phyloP scores from a whole-genome alignment of 1,284 basidiomycete genomes.

The Chondrostereum purpureum region DNA sequence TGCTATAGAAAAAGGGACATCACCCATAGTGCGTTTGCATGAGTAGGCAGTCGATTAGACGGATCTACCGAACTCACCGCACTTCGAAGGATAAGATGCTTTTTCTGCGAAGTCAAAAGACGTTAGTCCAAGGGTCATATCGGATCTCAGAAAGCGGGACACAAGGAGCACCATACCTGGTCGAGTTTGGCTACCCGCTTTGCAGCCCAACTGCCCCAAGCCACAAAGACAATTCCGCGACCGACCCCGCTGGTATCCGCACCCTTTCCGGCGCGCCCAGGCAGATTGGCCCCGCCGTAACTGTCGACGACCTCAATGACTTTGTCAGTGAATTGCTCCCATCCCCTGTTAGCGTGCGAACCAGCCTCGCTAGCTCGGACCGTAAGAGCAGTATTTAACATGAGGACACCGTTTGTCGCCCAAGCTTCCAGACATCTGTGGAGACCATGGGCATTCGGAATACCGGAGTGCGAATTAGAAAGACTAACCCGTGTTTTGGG shows the following conservation, averaged over 20 bases:
- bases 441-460: constrained; percentile 14
- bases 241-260: constrained; percentile 45
- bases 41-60: constrained; percentile 7
- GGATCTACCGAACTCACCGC: constrained; percentile 56
- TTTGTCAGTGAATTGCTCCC: constrained; percentile 82
- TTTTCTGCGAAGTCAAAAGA: constrained; percentile 61
- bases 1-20: constrained; percentile 41
- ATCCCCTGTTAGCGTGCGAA: constrained; percentile 82
- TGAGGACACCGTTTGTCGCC: constrained; percentile 85
- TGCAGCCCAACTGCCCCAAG: constrained; percentile 85
- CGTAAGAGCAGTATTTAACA: constrained; percentile 89
- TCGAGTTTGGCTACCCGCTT: constrained; percentile 80
- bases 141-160: neutral
- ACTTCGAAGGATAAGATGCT: constrained; percentile 80
- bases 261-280: constrained; percentile 16
- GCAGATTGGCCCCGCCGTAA: constrained; percentile 72
- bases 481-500: constrained; percentile 79
- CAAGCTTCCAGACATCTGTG: constrained; percentile 74
- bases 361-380: constrained; percentile 72
- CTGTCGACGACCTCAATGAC: constrained; percentile 63
- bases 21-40: constrained; percentile 13
- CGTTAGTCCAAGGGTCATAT: too few relatives aligned
- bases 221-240: constrained; percentile 78
- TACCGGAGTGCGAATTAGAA: constrained; percentile 5
- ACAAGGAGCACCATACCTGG: constrained; percentile 40